Base-by-base conservation (phyloP, 495 filamentous ascomycete genomes). In the Penicillium fimorum region DNA sequence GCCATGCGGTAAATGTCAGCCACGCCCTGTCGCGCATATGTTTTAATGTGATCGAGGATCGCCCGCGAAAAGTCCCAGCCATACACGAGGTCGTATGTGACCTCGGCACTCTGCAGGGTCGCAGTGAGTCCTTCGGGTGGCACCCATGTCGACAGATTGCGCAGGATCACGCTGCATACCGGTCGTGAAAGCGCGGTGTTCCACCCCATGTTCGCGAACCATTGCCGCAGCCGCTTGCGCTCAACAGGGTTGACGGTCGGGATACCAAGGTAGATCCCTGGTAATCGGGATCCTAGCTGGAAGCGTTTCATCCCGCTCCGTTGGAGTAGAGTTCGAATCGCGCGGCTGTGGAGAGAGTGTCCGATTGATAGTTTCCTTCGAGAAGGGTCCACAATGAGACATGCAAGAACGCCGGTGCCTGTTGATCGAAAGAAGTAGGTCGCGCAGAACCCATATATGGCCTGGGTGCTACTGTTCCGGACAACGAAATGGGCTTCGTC, bases 401-500 rank as follows among this genome's bases (percentile, higher is more conserved):
- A 85, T 13, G 86, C 89, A 53, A 96, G 84, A n/a, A 88, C 86
- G 12, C 89, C 91, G 3, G 85, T 87, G 32, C 79, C 79, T 3
- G 81, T 83, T 1, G 82, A 81, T 43, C 82, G 82, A 70, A 87
- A 85, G 69, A 81, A 90, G 65, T 94, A 96, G 10, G 91, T 95
- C 0, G 89, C 85, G 66, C 89, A 91, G 69, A 96, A 96, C 22
- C 91, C 91, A 69, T 93, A 95, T 9, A 96, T 72, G 0, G 87
- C 89, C 45, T 89, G 85, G 1, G 91, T 96, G 69, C 85, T 92
- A 72, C 87, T 92, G 71, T 96, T 96, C 8, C 91, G 88, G 44
- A 96, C 91, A 18, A 96, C 89, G 67, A 90, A 96, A 64, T 96
- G 91, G 10, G 87, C 76, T 68, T 93, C 90, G 47, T 89, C 83